phyloP scores from a whole-genome alignment of 2,329 filamentous ascomycete genomes.

The Diplodia scrobiculata region DNA sequence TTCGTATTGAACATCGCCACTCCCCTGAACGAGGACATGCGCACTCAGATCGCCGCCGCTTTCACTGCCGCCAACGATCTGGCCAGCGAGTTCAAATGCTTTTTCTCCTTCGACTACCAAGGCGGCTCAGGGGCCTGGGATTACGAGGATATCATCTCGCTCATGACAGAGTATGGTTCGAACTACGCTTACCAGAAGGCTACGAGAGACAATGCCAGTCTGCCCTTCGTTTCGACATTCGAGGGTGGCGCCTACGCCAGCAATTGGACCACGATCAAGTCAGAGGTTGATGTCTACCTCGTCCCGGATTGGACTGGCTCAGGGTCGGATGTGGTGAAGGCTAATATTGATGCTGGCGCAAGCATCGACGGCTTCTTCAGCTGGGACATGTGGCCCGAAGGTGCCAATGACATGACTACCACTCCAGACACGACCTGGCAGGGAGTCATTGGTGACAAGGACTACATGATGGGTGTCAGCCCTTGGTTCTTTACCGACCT shows the following conservation, averaged over 20 bases:
- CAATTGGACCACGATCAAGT: conserved; percentile 52
- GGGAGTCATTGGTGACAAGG: conserved; percentile 37
- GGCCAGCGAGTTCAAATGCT: conserved; percentile 43
- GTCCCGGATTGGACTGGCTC: conserved; percentile 54
- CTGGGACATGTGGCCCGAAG: conserved; percentile 56
- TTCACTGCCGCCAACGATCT: conserved; percentile 36
- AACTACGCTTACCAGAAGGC: conserved; percentile 52
- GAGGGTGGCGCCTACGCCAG: conserved; percentile 48
- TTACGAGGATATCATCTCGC: conserved; percentile 18
- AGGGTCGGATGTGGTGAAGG: conserved; percentile 46
- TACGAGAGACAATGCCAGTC: conserved; percentile 35
- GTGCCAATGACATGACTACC: conserved; percentile 55
- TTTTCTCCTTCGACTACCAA: conserved; percentile 50
- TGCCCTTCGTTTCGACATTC: conserved; percentile 58
- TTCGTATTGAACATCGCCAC: conserved; percentile 45
- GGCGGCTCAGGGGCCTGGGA: conserved; percentile 28
- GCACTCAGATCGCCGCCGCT: conserved; percentile 33
- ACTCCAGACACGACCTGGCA: conserved; percentile 48
- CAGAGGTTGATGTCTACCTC: conserved; percentile 31
- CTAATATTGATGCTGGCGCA: conserved; percentile 33
- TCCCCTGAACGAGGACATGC: conserved; percentile 12
- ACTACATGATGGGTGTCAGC: conserved; percentile 54
- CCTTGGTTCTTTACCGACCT: conserved; percentile 62
- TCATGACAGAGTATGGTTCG: conserved; percentile 42
- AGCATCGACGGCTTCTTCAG: conserved; percentile 51